Percentiles rank a stretch among this genome's conserved stretches.
These are phyloP conservation scores for Oxytropis ochrocephala DNA, from an alignment of 306 rosid genomes.

Conservation along the genomic window DNA sequence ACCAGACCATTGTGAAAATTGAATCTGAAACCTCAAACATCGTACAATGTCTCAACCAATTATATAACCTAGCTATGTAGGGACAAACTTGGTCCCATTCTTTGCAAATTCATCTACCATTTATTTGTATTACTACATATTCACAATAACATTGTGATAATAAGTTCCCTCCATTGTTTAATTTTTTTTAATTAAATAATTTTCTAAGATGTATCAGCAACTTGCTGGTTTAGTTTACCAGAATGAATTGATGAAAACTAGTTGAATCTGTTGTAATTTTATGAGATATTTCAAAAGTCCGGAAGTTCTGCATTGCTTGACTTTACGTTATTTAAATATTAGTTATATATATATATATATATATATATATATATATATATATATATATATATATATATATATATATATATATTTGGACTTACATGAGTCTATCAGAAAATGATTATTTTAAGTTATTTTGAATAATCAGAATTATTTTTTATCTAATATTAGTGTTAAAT, in stretches of 20 bases:
- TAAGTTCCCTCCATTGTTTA: slow-evolving; percentile 6
- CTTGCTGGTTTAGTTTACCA: background rate
- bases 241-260: background rate
- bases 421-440: too few species aligned
- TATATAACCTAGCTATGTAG: background rate
- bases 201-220: background rate
- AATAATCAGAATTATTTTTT: too few species aligned
- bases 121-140: slow-evolving; percentile 1
- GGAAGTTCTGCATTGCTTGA: too few species aligned
- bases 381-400: too few species aligned
- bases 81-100: slow-evolving; percentile 28
- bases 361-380: too few species aligned
- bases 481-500: too few species aligned
- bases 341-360: too few species aligned
- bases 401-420: too few species aligned
- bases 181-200: slow-evolving; percentile 11
- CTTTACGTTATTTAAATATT: too few species aligned
- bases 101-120: slow-evolving; percentile 18
- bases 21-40: background rate
- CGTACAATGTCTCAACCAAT: background rate
- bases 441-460: too few species aligned
- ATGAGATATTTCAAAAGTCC: too few species aligned
- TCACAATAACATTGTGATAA: background rate
- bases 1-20: slow-evolving; percentile 23
- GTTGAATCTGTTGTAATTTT: too few species aligned